phyloP scores from a whole-genome alignment of 2,329 filamentous ascomycete genomes.

The Aureobasidium uvarum region DNA sequence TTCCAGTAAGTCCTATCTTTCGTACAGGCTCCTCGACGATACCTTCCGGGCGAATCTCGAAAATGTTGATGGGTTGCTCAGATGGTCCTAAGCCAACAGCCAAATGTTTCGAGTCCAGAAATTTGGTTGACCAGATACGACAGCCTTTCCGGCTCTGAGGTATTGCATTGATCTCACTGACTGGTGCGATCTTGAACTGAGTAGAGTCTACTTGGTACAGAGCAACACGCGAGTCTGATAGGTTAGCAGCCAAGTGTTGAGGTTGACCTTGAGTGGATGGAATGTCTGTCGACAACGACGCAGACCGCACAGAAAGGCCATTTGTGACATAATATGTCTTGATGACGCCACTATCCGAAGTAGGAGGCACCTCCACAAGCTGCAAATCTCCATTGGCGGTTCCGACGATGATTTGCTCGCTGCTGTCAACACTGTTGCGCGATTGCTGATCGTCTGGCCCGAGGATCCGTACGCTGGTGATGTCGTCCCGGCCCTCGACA shows the following conservation, averaged over 20 bases:
- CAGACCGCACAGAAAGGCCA: constrained; percentile 47
- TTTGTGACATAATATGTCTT: constrained; percentile 48
- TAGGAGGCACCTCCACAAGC: constrained; percentile 33
- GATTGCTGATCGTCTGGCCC: constrained; percentile 39
- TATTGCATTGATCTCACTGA: constrained; percentile 38
- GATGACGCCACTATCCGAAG: constrained; percentile 31
- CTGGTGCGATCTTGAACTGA: constrained; percentile 38
- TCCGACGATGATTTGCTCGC: constrained; percentile 52
- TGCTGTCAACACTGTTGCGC: constrained; percentile 31
- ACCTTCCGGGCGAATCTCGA: constrained; percentile 49
- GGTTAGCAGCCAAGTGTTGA: constrained; percentile 52
- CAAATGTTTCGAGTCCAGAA: constrained; percentile 52
- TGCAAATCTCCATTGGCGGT: constrained; percentile 56
- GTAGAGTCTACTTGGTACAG: constrained; percentile 35
- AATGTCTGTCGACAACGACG: constrained; percentile 46
- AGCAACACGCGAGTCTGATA: constrained; percentile 46
- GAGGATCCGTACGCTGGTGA: constrained; percentile 57
- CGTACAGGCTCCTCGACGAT: constrained; percentile 43
- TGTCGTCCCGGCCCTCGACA: constrained; percentile 57
- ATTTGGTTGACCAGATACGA: constrained; percentile 52
- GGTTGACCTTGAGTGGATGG: constrained; percentile 28
- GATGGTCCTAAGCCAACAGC: constrained; percentile 52
- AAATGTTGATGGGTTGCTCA: constrained; percentile 50
- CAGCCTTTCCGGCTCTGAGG: constrained; percentile 31
- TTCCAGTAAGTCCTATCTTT: constrained; percentile 40